A percentile compares a stretch with the other conserved stretches of the same genome.
phyloP scores from a whole-genome alignment of 176 grass and related monocot genomes.

The Miscanthus lutarioriparius region DNA sequence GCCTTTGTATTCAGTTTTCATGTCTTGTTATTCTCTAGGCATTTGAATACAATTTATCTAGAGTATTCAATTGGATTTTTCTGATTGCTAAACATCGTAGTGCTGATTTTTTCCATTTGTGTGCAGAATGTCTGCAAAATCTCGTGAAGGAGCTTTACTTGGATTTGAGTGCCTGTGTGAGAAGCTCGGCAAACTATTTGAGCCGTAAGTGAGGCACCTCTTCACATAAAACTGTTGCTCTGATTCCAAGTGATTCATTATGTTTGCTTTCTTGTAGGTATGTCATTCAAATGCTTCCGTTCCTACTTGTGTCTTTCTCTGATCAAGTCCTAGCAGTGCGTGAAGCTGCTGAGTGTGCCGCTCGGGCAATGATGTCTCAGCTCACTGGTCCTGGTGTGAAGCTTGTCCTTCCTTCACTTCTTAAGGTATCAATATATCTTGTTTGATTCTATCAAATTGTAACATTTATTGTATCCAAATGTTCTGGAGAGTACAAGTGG shows the following conservation, averaged over 20 bases:
- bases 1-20: background rate
- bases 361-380: constrained; percentile 98
- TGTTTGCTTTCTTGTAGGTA: constrained; percentile 71
- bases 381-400: constrained; percentile 98
- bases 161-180: constrained; percentile 99
- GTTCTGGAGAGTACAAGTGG: background rate
- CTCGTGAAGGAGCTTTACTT: constrained; percentile 97
- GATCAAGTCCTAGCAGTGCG: constrained; percentile 98
- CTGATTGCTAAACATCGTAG: background rate
- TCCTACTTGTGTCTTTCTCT: constrained; percentile 94
- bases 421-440: constrained; percentile 66
- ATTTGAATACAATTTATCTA: constrained; percentile 7
- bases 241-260: constrained; percentile 29
- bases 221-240: constrained; percentile 25
- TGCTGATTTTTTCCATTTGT: constrained; percentile 24
- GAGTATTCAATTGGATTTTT: background rate
- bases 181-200: constrained; percentile 94
- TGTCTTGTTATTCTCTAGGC: background rate
- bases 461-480: constrained; percentile 7
- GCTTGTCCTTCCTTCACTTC: constrained; percentile 95
- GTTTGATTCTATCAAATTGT: background rate
- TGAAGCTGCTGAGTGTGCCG: constrained; percentile 96
- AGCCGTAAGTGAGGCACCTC: constrained; percentile 72
- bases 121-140: constrained; percentile 79
- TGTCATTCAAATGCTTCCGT: constrained; percentile 94